Conservation (phyloP, 768 basidiomycete genomes). For the Suillus placidus region DNA sequence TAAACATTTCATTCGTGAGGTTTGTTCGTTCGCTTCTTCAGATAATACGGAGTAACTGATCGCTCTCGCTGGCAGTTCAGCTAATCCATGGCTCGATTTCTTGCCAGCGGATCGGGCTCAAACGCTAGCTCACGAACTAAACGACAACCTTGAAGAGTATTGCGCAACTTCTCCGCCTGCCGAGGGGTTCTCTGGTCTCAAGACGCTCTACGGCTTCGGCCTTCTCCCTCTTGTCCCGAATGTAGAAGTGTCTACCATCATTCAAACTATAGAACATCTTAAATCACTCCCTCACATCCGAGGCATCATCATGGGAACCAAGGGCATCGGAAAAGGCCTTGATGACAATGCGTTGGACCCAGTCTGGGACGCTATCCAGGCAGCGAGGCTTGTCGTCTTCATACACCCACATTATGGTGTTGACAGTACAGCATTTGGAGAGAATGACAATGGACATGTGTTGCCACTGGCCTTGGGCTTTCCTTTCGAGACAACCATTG, state of each 20-base stretch:
- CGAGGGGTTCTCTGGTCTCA: conserved; percentile 40
- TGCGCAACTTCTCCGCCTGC: conserved; percentile 64
- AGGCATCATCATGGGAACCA: conserved; percentile 81
- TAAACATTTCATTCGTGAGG: conserved; percentile 81
- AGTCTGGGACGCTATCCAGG: conserved; percentile 78
- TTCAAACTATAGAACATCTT: conserved; percentile 71
- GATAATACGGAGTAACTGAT: conserved; percentile 17
- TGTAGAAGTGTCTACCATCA: conserved; percentile 53
- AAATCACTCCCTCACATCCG: conserved; percentile 64
- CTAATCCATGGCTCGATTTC: conserved; percentile 94
- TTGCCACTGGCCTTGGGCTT: conserved; percentile 86
- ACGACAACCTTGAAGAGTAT: conserved; percentile 76
- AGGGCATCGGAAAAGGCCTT: conserved; percentile 74
- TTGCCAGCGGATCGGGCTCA: conserved; percentile 69
- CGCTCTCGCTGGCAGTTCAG: conserved; percentile 51
- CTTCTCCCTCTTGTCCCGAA: conserved; percentile 80
- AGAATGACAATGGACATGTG: conserved; percentile 82
- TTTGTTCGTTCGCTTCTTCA: conserved; percentile 26
- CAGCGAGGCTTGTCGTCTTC: conserved; percentile 74
- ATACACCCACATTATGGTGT: conserved; percentile 89
- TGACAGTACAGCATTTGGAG: conserved; percentile 72
- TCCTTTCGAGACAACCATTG: conserved; percentile 88
- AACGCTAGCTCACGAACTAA: conserved; percentile 68
- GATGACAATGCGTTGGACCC: conserved; percentile 81
- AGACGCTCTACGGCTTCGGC: conserved; percentile 82